Base-by-base conservation (phyloP, 2,329 filamentous ascomycete genomes). In the Claviceps paspali region DNA sequence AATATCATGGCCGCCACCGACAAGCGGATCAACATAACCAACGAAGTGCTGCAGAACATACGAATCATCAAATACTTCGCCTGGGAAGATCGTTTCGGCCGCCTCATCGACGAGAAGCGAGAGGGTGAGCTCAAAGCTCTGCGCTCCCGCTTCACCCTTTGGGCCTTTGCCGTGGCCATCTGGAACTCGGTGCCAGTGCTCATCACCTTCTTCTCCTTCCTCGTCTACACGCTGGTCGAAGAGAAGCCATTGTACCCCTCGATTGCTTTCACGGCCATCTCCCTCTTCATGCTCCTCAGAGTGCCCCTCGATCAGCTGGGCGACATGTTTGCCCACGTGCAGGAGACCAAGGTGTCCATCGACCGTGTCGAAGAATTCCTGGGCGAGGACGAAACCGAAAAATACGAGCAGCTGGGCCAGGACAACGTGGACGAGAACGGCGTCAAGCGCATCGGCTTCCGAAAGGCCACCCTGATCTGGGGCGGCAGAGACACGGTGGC, bases 41-140 rank as follows among this genome's bases (percentile, higher is more conserved):
- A 98, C 55, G 91, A 98, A 59, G 82, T 96, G 6, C 66, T 98
- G 21, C 87, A 93, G 53, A 98, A 96, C 50, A 96, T 98, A 46
- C 78, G 91, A 36, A 95, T 98, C 55, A 96, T 98, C 72, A 98
- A 98, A 55, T 98, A 91, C 59, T 98, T 98, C 55, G 88, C 91
- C 0, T 98, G 91, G 91, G 91, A 98, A 57, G 77, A 86, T 49
- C 81, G 88, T 2, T 98, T 95, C 54, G 75, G 82, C 40, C 73
- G 75, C 17, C 76, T 84, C 38, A 85, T 98, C 24, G 82, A 92
- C 42, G 88, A 95, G 55, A 95, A 94, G 62, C 77, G 91, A 43
- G 67, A 68, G 30, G 66, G 66, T 3, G 91, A 98, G 56, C 68
- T 98, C 36, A 76, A 72, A 48, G 76, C 84, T 23, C 60, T 98